A percentile compares a stretch with the other conserved stretches of the same genome.
These are phyloP conservation scores for Exophiala sp. DNA, from an alignment of 2,329 filamentous ascomycete genomes.

Conservation along the genomic window DNA sequence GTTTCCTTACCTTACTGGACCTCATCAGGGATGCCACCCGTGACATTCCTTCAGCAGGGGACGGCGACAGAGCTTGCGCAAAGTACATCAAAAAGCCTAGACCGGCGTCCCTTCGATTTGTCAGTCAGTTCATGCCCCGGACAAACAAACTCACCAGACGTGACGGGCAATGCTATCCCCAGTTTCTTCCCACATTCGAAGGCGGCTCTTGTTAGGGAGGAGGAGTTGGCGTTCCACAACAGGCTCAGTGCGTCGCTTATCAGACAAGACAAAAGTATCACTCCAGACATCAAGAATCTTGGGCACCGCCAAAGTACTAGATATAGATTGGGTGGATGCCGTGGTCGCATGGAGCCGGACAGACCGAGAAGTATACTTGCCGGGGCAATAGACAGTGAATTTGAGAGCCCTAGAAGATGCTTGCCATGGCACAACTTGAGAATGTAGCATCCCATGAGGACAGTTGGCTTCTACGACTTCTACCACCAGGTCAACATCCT, in stretches of 20 bases:
- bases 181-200: constrained; percentile 61
- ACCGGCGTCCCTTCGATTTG: constrained; percentile 49
- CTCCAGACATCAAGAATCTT: constrained; percentile 56
- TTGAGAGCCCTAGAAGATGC: constrained; percentile 41
- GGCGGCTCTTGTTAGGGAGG: constrained; percentile 35
- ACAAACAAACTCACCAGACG: constrained; percentile 50
- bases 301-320: constrained; percentile 30
- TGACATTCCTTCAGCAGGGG: constrained; percentile 26
- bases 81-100: constrained; percentile 52
- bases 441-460: constrained; percentile 36
- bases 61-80: constrained; percentile 38
- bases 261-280: constrained; percentile 37
- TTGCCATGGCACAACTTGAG: constrained; percentile 42
- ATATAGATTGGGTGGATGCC: constrained; percentile 8
- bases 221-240: constrained; percentile 52
- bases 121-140: constrained; percentile 12
- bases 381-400: constrained; percentile 36
- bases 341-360: constrained; percentile 27
- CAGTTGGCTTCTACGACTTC: constrained; percentile 22
- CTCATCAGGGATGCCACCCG: constrained; percentile 34
- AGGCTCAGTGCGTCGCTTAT: constrained; percentile 43
- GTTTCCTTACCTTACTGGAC: constrained; percentile 29
- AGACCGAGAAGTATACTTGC: constrained; percentile 23
- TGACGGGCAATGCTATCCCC: constrained; percentile 68
- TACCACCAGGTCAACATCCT: constrained; percentile 38